Evolutionary conservation across 2,329 filamentous ascomycete species (phyloP), one percentile per base, ranked within the genome.

Genomic region (Colletotrichum eremochloae): DNA sequence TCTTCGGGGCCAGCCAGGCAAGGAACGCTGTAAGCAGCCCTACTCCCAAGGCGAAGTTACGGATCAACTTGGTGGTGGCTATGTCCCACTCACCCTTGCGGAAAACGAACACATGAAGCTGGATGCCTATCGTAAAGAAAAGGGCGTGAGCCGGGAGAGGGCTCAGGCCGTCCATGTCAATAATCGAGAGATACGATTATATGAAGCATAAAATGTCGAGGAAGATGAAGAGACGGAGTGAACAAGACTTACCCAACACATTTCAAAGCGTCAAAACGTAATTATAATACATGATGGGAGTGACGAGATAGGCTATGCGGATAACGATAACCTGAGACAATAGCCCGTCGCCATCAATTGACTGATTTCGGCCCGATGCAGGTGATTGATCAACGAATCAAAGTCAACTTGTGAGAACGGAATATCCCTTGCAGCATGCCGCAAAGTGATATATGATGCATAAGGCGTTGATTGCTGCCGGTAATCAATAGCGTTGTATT

Each of bases 61-160:
- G 40, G 14, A 75, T n/a, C 6, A 78, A 62, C 11, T 63, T 64
- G 6, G 74, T 63, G 0, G 68, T 74, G 18, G 72, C 33, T 8
- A 68, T 15, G 48, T 80, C 78, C 78, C 77, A 79, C 46, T 79
- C 78, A n/a, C 78, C 77, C 3, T 71, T 62, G 1, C 76, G 75
- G 52, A 77, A 78, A 8, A 73, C 38, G 44, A 75, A 69, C 18
- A 74, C 31, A 36, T 80, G 78, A 9, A 71, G 56, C 8, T 63
- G 53, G 5, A 61, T 60, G 18, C 75, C 74, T 11, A 64, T 42
- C 20, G 46, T 29, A 20, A 76, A 76, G 31, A 56, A 69, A 1
- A 64, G 53, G 18, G 53, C 31, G n/a, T 69, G 46, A 12, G 55
- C 38, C 40, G 31, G 58, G 15, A 61, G 20, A 31, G 48, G n/a